Conservation (phyloP, 768 basidiomycete genomes). For the Suillus plorans region DNA sequence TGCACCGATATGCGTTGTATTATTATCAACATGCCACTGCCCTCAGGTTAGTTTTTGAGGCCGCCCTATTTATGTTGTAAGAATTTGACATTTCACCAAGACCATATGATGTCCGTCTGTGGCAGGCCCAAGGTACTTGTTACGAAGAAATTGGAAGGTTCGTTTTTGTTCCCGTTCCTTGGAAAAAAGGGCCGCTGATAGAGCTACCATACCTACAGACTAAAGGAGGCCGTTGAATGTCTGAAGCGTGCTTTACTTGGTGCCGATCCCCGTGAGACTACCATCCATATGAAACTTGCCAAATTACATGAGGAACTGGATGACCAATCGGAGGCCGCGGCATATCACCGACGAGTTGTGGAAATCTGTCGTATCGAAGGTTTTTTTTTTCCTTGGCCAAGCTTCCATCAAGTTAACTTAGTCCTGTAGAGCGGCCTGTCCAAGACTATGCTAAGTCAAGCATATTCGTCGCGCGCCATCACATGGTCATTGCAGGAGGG, state of each 20-base stretch:
- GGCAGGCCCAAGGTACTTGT: slow-evolving; percentile 92
- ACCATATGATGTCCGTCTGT: slow-evolving; percentile 93
- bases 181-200: slow-evolving; percentile 5
- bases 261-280: slow-evolving; percentile 74
- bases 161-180: slow-evolving; percentile 18
- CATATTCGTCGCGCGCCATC: slow-evolving; percentile 79
- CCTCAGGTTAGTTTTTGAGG: slow-evolving; percentile 56
- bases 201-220: slow-evolving; percentile 43
- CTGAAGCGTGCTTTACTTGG: slow-evolving; percentile 86
- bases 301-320: slow-evolving; percentile 65
- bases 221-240: slow-evolving; percentile 87
- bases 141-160: slow-evolving; percentile 91
- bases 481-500: slow-evolving; percentile 60
- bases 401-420: slow-evolving; percentile 15
- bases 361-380: slow-evolving; percentile 58
- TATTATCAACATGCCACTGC: slow-evolving; percentile 97
- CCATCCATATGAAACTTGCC: slow-evolving; percentile 72
- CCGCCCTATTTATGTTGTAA: background rate
- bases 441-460: slow-evolving; percentile 84
- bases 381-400: slow-evolving; percentile 23
- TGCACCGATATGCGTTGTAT: slow-evolving; percentile 94
- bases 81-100: slow-evolving; percentile 37
- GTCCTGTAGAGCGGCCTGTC: slow-evolving; percentile 57
- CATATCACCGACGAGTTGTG: slow-evolving; percentile 80
- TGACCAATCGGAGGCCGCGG: slow-evolving; percentile 66